A percentile compares a stretch with the other conserved stretches of the same genome.
Evolutionary conservation across 441 rosid species (phyloP).

Genomic region (Adansonia madagascariensis): DNA sequence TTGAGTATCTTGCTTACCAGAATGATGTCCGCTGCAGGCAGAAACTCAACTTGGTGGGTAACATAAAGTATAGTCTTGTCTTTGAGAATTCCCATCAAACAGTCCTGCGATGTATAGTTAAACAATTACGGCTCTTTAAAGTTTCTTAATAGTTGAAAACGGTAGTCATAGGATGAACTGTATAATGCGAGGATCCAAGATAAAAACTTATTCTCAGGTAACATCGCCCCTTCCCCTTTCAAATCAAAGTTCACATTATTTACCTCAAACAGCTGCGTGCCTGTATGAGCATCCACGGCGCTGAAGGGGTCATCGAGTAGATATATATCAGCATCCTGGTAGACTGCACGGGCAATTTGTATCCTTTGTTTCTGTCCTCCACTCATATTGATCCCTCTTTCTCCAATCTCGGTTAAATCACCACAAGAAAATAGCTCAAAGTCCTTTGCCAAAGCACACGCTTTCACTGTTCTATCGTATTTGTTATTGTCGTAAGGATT

Average conservation of each 20-base stretch:
- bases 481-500: slow-evolving; percentile 53
- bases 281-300: slow-evolving; percentile 99
- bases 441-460: slow-evolving; percentile 87
- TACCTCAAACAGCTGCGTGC: slow-evolving; percentile 82
- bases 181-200: background rate
- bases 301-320: slow-evolving; percentile 97
- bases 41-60: slow-evolving; percentile 99
- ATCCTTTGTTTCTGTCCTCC: slow-evolving; percentile 99
- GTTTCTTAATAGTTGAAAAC: slow-evolving; percentile 3
- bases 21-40: slow-evolving; percentile 95
- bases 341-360: slow-evolving; percentile 95
- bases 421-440: slow-evolving; percentile 80
- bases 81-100: slow-evolving; percentile 88
- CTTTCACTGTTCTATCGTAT: slow-evolving; percentile 64
- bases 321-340: slow-evolving; percentile 93
- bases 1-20: slow-evolving; percentile 57
- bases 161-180: background rate
- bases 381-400: slow-evolving; percentile 97
- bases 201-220: background rate
- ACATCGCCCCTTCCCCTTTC: background rate
- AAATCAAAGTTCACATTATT: background rate
- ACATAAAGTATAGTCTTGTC: slow-evolving; percentile 85
- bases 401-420: slow-evolving; percentile 94
- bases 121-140: background rate
- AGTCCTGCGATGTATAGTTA: slow-evolving; percentile 57